Base-by-base conservation (phyloP, 257 asterid species). In the Dorcoceras hygrometricum region DNA sequence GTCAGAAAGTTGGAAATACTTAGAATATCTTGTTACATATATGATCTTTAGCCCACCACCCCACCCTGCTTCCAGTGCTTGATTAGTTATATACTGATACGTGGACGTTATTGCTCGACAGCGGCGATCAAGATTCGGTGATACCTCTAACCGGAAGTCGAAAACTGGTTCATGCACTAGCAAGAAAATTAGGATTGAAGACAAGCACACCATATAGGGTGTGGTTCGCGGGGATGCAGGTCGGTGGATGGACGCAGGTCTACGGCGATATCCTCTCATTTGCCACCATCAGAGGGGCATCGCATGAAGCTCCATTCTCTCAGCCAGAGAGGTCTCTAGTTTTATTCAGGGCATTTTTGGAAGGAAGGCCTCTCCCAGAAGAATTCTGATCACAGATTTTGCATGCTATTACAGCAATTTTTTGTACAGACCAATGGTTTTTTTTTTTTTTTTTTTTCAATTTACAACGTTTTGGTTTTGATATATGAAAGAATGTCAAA, bases 121-220 rank as follows among this genome's bases (percentile, higher is more conserved):
- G 95, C 65, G 95, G 96, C 1, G 96, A 89, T 84, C 96, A 89
- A 76, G 96, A 89, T 77, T 89, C 96, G 8, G 96, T 89, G 46
- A 80, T 89, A 63, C 96, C 96, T 23, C 73, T 89, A 36, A 89
- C 95, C 0, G 96, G 96, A 55, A 89, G 86, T 25, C 85, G 96
- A 26, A 81, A 69, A 62, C 74, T 87, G 63, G 92, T 87, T 34
- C 89, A 83, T 61, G 69, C 73, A 29, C 77, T 89, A 46, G 95
- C 95, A 3, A 65, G 78, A 16, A 60, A 73, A 60, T 43, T 89
- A 12, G 69, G 70, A 75, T 56, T 89, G 58, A 77, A 51, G 25
- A 77, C 92, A 3, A 84, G 72, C 23, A 76, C 83, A 29, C 84
- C 96, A 24, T 87, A 89, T 59, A 65, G 95, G 67, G 95, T 85